phyloP scores from a whole-genome alignment of 2,329 filamentous ascomycete species.

The Arthrobotrys megalospora region DNA sequence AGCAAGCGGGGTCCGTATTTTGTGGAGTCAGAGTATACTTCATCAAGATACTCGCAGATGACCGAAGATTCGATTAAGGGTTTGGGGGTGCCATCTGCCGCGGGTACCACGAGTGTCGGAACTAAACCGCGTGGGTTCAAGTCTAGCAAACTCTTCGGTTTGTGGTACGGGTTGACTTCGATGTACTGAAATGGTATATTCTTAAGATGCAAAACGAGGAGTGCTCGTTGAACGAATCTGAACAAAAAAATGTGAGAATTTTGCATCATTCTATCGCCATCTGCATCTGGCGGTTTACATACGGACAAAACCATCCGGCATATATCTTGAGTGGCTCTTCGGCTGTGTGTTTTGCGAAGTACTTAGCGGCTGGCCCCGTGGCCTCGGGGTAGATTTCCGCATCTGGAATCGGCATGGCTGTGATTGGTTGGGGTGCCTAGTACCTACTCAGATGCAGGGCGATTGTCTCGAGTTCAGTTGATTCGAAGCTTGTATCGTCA shows the following conservation, averaged over 20 bases:
- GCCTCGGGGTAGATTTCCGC: conserved; percentile 53
- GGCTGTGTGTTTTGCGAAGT: conserved; percentile 58
- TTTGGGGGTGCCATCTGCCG: conserved; percentile 67
- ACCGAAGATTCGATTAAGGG: conserved; percentile 81
- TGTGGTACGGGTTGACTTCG: conserved; percentile 84
- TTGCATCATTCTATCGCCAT: neutral
- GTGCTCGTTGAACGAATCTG: conserved; percentile 25
- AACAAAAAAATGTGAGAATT: conserved; percentile 52
- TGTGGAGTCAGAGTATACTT: conserved; percentile 74
- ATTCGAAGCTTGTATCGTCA: neutral
- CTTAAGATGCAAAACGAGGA: conserved; percentile 35
- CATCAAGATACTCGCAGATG: conserved; percentile 82
- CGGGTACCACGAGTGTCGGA: conserved; percentile 73
- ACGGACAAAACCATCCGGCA: conserved; percentile 80
- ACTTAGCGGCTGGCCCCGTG: conserved; percentile 50
- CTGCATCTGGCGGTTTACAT: conserved; percentile 37
- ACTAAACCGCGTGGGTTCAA: conserved; percentile 83
- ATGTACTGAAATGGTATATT: conserved; percentile 76
- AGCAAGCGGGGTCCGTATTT: conserved; percentile 69
- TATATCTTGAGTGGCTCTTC: conserved; percentile 77
- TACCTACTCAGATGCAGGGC: neutral
- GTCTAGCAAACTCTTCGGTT: conserved; percentile 77
- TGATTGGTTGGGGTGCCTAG: neutral
- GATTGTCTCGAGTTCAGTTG: neutral
- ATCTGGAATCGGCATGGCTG: conserved; percentile 44